Base-by-base conservation (phyloP, 2,329 filamentous ascomycete genomes). In the Eurotiales sp. region DNA sequence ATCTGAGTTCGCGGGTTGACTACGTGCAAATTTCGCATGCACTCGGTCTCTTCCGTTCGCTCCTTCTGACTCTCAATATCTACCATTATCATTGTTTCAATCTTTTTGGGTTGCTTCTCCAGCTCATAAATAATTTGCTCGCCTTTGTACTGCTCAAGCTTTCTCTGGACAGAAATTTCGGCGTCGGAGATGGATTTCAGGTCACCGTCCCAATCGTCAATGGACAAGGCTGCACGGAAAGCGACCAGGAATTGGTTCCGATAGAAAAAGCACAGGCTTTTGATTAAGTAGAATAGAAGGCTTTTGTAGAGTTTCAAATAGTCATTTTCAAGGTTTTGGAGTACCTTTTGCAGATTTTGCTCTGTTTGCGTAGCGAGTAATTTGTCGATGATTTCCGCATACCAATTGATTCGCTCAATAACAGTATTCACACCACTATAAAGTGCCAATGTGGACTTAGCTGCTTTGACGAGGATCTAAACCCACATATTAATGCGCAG, bases 221-320 rank as follows among this genome's bases (percentile, higher is more conserved):
- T 49, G 21, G 62, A 62, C 6, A 66, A 6, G 3, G 69, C 43
- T 41, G 64, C 61, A 22, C 65, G 55, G 14, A 68, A 43, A 34
- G 72, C 61, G 8, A 57, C 59, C 6, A 58, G 12, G 5, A 54
- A 44, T 36, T 56, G 62, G 23, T 66, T 60, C 10, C 62, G 60
- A 53, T 69, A 64, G 57, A 68, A 73, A 5, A 58, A 64, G 47
- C 60, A 69, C 39, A 72, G 58, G 50, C 69, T 75, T 57, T 69
- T 72, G 50, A 75, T 73, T 56, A 70, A 63, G 55, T 72, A 75
- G 2, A 56, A 30, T n/a, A 75, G 64, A 23, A 76, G 61, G 47
- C 58, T 61, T 50, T 66, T 59, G 55, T 75, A 75, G 21, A 75
- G 66, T 23, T 63, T 36, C 23, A 66, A 46, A n/a, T 74, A 58